These are phyloP conservation scores for Meyerozyma carpophila DNA, from an alignment of 1,139 yeast species.

Conservation along the genomic window DNA sequence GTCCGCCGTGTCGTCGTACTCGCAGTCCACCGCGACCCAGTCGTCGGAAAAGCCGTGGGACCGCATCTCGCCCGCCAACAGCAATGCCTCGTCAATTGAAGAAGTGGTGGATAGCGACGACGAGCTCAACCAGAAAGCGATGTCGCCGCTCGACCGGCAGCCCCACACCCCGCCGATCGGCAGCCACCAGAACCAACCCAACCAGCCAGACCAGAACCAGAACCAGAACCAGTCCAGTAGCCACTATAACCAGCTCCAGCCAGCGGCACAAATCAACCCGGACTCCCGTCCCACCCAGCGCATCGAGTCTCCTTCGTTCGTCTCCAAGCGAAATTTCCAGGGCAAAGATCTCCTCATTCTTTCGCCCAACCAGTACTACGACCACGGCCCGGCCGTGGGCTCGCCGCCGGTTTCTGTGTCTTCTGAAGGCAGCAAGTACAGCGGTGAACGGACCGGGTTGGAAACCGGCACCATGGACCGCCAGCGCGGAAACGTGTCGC, in stretches of 20 bases:
- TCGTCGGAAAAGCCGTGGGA: conserved; percentile 3
- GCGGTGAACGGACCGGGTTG: neutral
- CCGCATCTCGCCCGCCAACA: conserved; percentile 4
- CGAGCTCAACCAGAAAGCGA: conserved; percentile 16
- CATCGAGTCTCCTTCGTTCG: conserved; percentile 1
- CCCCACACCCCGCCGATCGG: conserved; percentile 1
- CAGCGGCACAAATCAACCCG: neutral
- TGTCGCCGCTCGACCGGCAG: neutral
- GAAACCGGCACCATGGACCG: neutral
- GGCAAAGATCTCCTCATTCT: conserved; percentile 33
- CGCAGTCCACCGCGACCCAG: conserved; percentile 12
- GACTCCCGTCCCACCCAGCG: neutral
- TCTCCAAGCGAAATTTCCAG: conserved; percentile 8
- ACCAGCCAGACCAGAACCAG: neutral
- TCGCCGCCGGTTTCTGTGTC: conserved; percentile 1
- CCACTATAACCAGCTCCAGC: conserved; percentile 1
- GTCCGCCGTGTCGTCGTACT: conserved; percentile 10
- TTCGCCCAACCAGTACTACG: conserved; percentile 38
- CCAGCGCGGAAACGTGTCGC: conserved; percentile 26
- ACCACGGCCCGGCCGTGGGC: conserved; percentile 15
- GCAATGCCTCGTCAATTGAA: conserved; percentile 33
- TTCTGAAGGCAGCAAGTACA: conserved; percentile 3
- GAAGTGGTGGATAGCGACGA: conserved; percentile 40
- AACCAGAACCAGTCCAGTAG: no score
- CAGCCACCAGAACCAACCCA: no score